A percentile compares a stretch with the other conserved stretches of the same genome.
These are phyloP conservation scores for Psilocybe azurescens DNA, from an alignment of 768 basidiomycete genomes.

Conservation along the genomic window DNA sequence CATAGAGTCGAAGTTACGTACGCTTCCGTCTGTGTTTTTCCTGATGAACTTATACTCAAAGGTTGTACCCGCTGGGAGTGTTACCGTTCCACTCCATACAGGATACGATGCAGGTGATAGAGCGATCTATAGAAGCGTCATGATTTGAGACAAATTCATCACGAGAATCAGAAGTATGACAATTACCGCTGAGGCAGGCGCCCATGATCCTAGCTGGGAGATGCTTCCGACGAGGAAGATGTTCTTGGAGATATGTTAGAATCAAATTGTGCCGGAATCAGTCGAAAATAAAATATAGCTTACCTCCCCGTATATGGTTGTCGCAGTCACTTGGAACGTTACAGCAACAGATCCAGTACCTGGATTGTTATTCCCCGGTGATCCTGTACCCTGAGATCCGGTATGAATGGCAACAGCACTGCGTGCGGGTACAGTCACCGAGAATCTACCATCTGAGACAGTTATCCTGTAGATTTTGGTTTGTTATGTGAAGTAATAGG, in stretches of 20 bases:
- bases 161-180: constrained; percentile 17
- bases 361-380: background rate
- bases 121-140: constrained; percentile 38
- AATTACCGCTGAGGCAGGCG: constrained; percentile 49
- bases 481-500: background rate
- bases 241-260: constrained; percentile 44
- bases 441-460: constrained; percentile 55
- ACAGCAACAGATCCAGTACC: constrained; percentile 37
- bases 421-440: constrained; percentile 52
- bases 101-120: constrained; percentile 62
- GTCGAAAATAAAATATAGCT: constrained; percentile 3
- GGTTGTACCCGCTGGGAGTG: constrained; percentile 50
- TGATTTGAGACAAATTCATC: too few relatives aligned
- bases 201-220: constrained; percentile 59
- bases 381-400: constrained; percentile 40
- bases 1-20: constrained; percentile 5
- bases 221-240: constrained; percentile 65
- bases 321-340: constrained; percentile 58
- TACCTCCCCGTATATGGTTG: constrained; percentile 63
- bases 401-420: constrained; percentile 64
- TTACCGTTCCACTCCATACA: constrained; percentile 55
- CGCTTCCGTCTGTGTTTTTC: constrained; percentile 39
- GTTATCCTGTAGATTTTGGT: constrained; percentile 42
- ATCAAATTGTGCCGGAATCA: too few relatives aligned
- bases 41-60: constrained; percentile 70